Conservation (phyloP, 108 stramenopile species). For the Fistulifera pelliculosa region DNA sequence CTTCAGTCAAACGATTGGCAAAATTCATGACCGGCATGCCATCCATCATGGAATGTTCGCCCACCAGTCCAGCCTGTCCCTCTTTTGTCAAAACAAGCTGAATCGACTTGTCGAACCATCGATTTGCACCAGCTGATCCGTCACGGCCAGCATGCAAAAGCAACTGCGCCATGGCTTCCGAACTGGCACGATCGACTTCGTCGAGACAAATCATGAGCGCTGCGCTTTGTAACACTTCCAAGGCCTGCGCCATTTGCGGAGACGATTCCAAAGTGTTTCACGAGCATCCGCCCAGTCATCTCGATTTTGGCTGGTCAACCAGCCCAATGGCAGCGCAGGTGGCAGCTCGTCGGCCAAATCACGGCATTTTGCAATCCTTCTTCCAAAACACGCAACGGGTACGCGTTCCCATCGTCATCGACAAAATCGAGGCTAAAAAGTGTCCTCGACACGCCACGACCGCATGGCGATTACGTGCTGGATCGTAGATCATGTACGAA, state of each 20-base stretch:
- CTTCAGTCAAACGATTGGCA: conserved; percentile 51
- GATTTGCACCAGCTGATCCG: conserved; percentile 45
- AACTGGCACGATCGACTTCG: conserved; percentile 40
- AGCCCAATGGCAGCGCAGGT: conserved; percentile 36
- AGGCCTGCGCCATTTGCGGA: conserved; percentile 49
- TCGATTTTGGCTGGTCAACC: conserved; percentile 63
- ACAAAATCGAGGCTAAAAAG: conserved; percentile 48
- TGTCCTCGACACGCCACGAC: conserved; percentile 61
- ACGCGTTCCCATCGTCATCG: conserved; percentile 15
- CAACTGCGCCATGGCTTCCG: conserved; percentile 42
- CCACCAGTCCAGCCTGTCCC: conserved; percentile 74
- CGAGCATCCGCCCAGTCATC: conserved; percentile 71
- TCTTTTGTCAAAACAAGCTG: conserved; percentile 75
- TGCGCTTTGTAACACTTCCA: conserved; percentile 66
- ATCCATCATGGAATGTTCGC: conserved; percentile 91
- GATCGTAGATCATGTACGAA: conserved; percentile 75
- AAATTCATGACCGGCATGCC: conserved; percentile 76
- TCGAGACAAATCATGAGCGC: conserved; percentile 77
- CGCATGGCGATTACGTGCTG: conserved; percentile 53
- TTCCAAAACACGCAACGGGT: conserved; percentile 37
- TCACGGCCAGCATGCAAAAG: conserved; percentile 39
- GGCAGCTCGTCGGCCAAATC: conserved; percentile 30
- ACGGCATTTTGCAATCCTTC: conserved; percentile 30
- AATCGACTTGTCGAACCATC: conserved; percentile 86
- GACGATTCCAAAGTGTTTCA: conserved; percentile 49